Evolutionary conservation across 805 yeast species (phyloP), one percentile per base, ranked within the genome.

Genomic region (Vanderwaltozyma polyspora): DNA sequence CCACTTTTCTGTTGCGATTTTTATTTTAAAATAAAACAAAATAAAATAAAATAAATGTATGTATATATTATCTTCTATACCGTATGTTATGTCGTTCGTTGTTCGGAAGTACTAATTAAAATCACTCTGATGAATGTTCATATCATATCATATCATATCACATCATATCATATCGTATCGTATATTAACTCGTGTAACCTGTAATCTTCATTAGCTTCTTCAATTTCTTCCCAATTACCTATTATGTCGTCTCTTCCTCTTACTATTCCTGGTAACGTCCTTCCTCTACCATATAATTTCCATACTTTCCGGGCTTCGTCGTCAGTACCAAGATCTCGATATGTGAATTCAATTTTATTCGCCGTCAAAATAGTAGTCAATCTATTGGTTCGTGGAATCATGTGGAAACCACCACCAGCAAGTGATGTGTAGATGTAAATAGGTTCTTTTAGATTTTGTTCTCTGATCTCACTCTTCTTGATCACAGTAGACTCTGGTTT

Each of bases 161-260:
- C n/a, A n/a, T n/a, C n/a, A n/a, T n/a, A n/a, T 27, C 45, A 76
- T 32, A 73, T 63, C 12, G 78, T 72, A 51, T 79, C 86, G 44
- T 75, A 79, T 23, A 81, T 67, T 29, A 79, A 56, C 35, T 76
- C 76, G 34, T 72, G 62, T 31, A 82, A 70, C 35, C 68, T 69
- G 50, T 78, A 79, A 33, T 76, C 79, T 55, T 86, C 95, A 54
- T 84, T 84, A 28, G 86, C 86, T 31, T 84, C 91, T 35, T 82
- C 89, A 37, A 86, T 71, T 46, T 79, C 93, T 49, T 77, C 74
- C 79, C 82, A 82, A 52, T 84, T 80, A 2, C 95, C 95, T 42
- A 86, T 76, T 38, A 75, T 70, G 44, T 79, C 87, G 47, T 82
- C 91, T 19, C 75, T 76, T 7, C 82, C 84, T 56, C 94, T 71